A percentile compares a stretch with the other conserved stretches of the same genome.
These are phyloP conservation scores for Tetrahymena borealis DNA, from an alignment of 73 alveolate species.

Conservation along the genomic window DNA sequence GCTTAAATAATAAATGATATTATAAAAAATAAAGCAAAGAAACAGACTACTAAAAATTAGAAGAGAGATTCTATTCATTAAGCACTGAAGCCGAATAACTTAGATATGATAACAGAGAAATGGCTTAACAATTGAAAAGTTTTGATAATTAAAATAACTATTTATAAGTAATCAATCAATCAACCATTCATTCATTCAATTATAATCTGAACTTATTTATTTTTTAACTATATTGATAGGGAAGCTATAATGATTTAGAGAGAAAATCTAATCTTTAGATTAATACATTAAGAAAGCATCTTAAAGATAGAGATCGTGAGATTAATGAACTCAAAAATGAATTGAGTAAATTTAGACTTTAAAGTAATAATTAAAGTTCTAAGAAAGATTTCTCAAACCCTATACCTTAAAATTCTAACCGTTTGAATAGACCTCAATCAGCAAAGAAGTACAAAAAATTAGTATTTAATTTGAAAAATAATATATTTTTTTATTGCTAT, in stretches of 20 bases:
- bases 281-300: not conserved
- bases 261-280: not conserved
- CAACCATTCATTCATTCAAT: too few species aligned
- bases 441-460: not conserved
- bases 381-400: not conserved
- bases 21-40: not conserved
- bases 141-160: not conserved
- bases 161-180: not conserved
- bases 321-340: not conserved
- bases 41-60: not conserved
- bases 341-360: not conserved
- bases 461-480: not conserved
- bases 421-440: not conserved
- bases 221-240: not conserved
- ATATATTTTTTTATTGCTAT: not conserved
- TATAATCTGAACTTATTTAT: too few species aligned
- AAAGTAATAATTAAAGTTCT: not conserved
- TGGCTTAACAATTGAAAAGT: not conserved
- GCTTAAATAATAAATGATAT: not conserved
- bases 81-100: not conserved
- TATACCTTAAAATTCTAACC: not conserved
- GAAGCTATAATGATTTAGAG: not conserved
- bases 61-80: not conserved
- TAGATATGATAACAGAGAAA: not conserved
- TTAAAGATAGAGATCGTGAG: not conserved